These are phyloP conservation scores for Zygnema circumcarinatum DNA, from an alignment of 139 green algal species.

Conservation along the genomic window DNA sequence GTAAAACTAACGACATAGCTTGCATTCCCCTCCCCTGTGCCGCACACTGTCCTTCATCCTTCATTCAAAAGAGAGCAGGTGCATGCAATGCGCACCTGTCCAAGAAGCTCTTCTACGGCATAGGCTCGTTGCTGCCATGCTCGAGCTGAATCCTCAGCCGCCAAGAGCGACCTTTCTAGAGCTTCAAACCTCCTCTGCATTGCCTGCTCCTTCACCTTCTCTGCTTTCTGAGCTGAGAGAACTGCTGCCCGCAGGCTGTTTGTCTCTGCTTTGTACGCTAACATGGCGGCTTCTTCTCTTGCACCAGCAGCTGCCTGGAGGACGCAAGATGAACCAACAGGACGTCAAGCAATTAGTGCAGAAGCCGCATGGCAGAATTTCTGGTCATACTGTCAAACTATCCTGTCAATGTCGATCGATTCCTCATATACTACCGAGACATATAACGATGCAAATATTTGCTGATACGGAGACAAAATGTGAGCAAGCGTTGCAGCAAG, in stretches of 20 bases:
- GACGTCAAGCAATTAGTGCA: no score
- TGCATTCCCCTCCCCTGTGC: no score
- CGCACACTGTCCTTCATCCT: not conserved
- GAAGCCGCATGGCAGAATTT: no score
- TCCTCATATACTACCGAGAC: no score
- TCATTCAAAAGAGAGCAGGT: not conserved
- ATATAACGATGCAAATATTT: no score
- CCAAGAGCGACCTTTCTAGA: slow-evolving; percentile 27
- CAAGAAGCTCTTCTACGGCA: slow-evolving; percentile 49
- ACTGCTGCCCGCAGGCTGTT: slow-evolving; percentile 31
- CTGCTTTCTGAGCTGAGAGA: slow-evolving; percentile 30
- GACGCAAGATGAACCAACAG: not conserved
- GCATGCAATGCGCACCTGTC: no score
- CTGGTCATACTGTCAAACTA: no score
- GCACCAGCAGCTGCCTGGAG: slow-evolving; percentile 20
- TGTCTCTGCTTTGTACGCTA: slow-evolving; percentile 51
- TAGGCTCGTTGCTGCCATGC: slow-evolving; percentile 26
- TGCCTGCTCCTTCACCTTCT: slow-evolving; percentile 45
- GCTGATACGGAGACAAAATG: no score
- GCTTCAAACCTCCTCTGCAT: slow-evolving; percentile 31
- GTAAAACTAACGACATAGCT: no score
- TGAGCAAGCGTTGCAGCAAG: no score
- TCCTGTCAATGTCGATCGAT: no score
- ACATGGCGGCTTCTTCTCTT: slow-evolving; percentile 30
- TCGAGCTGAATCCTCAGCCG: slow-evolving; percentile 12